Evolutionary conservation across 2,329 filamentous ascomycete species (phyloP).

Genomic region (Pseudogymnoascus sp.): DNA sequence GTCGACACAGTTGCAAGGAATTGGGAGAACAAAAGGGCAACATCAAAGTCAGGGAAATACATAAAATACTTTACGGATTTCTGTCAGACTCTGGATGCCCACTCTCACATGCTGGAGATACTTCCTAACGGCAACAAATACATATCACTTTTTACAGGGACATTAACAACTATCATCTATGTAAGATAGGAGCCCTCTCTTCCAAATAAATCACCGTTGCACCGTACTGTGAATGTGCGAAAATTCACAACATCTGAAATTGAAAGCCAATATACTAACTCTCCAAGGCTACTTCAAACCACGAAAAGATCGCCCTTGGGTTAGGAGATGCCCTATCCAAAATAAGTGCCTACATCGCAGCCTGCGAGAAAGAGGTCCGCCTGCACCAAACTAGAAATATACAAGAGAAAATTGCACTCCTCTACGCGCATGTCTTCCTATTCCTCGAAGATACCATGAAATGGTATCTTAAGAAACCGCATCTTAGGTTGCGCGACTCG

Average conservation of each 20-base stretch:
- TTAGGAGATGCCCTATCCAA: constrained; percentile 16
- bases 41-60: constrained; percentile 13
- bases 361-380: constrained; percentile 15
- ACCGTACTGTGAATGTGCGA: not conserved
- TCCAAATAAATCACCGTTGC: not conserved
- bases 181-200: constrained; percentile 13
- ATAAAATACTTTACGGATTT: constrained; percentile 15
- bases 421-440: constrained; percentile 22
- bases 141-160: constrained; percentile 19
- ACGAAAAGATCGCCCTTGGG: constrained; percentile 19
- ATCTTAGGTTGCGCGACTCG: constrained; percentile 14
- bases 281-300: constrained; percentile 15
- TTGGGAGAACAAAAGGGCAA: constrained; percentile 15
- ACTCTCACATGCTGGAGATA: constrained; percentile 18
- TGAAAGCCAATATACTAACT: not conserved
- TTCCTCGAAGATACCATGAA: constrained; percentile 20
- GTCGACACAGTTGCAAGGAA: constrained; percentile 12
- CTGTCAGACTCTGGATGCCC: constrained; percentile 14
- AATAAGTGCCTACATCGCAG: constrained; percentile 19
- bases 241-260: not conserved
- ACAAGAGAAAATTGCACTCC: constrained; percentile 14
- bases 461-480: constrained; percentile 19
- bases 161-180: constrained; percentile 17
- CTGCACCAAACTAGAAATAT: constrained; percentile 18
- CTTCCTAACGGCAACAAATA: constrained; percentile 19